Evolutionary conservation across 805 yeast genomes (phyloP).

Genomic region (Wickerhamomyces pijperi): DNA sequence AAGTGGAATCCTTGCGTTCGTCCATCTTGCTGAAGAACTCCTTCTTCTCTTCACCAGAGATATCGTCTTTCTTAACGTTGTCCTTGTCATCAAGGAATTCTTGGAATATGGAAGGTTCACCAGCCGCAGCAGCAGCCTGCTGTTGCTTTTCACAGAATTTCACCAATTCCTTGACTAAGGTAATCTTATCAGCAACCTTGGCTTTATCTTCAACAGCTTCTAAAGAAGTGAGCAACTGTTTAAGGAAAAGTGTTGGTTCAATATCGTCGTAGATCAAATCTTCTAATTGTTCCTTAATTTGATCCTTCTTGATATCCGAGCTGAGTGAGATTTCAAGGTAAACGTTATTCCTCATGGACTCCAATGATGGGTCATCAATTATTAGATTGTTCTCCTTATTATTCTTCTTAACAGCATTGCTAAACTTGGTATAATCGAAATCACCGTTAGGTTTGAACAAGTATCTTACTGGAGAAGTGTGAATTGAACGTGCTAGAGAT

Average conservation of each 20-base stretch:
- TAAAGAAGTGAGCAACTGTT: slow-evolving; percentile 7
- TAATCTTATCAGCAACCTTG: slow-evolving; percentile 4
- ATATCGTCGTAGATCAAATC: slow-evolving; percentile 9
- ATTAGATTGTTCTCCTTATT: slow-evolving; percentile 5
- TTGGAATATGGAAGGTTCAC: slow-evolving; percentile 6
- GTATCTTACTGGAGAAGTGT: neutral
- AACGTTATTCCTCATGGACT: slow-evolving; percentile 6
- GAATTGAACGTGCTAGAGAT: slow-evolving; percentile 1
- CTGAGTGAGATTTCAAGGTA: slow-evolving; percentile 9
- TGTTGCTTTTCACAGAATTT: slow-evolving; percentile 7
- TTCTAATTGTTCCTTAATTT: slow-evolving; percentile 5
- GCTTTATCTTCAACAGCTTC: slow-evolving; percentile 3
- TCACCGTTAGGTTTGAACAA: slow-evolving; percentile 12
- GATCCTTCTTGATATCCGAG: slow-evolving; percentile 4
- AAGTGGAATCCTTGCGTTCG: slow-evolving; percentile 5
- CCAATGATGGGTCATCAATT: slow-evolving; percentile 2
- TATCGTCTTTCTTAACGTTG: slow-evolving; percentile 1
- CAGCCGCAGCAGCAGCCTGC: too few relatives aligned
- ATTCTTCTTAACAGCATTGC: slow-evolving; percentile 7
- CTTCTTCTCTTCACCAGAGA: slow-evolving; percentile 2
- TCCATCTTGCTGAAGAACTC: slow-evolving; percentile 6
- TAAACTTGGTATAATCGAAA: slow-evolving; percentile 11
- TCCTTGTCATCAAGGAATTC: slow-evolving; percentile 3
- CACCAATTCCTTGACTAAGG: slow-evolving; percentile 6
- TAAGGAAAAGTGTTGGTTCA: slow-evolving; percentile 10